These are phyloP conservation scores for Exsudoporus frostii DNA, from an alignment of 768 basidiomycete species.

Conservation along the genomic window DNA sequence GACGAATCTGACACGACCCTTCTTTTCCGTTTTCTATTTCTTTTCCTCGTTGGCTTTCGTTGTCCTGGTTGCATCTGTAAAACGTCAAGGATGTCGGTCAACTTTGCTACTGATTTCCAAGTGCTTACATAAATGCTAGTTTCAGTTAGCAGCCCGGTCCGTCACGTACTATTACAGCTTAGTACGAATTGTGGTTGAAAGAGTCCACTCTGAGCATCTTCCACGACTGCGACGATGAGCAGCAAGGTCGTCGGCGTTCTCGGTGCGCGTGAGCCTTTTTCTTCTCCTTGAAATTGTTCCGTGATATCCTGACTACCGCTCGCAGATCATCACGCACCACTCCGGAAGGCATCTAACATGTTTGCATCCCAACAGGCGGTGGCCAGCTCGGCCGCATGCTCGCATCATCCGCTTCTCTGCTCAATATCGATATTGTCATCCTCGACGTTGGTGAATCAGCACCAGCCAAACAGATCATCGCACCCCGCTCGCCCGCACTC, in stretches of 20 bases:
- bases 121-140: background rate
- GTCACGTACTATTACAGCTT: too few species aligned
- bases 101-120: background rate
- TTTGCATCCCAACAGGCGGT: slow-evolving; percentile 58
- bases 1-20: slow-evolving; percentile 43
- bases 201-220: background rate
- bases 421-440: slow-evolving; percentile 79
- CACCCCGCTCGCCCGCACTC: slow-evolving; percentile 46
- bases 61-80: slow-evolving; percentile 29
- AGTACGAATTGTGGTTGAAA: background rate
- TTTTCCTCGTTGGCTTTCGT: slow-evolving; percentile 38
- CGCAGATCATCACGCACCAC: slow-evolving; percentile 4
- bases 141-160: too few species aligned
- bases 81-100: background rate
- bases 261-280: slow-evolving; percentile 28
- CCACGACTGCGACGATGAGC: slow-evolving; percentile 18
- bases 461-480: slow-evolving; percentile 87
- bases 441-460: slow-evolving; percentile 78
- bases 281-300: background rate
- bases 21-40: slow-evolving; percentile 54
- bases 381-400: slow-evolving; percentile 99
- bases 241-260: slow-evolving; percentile 28
- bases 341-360: background rate
- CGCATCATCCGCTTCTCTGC: slow-evolving; percentile 80
- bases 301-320: slow-evolving; percentile 7